Evolutionary conservation across 805 yeast genomes (phyloP).

Genomic region (Hanseniaspora mollemarum): DNA sequence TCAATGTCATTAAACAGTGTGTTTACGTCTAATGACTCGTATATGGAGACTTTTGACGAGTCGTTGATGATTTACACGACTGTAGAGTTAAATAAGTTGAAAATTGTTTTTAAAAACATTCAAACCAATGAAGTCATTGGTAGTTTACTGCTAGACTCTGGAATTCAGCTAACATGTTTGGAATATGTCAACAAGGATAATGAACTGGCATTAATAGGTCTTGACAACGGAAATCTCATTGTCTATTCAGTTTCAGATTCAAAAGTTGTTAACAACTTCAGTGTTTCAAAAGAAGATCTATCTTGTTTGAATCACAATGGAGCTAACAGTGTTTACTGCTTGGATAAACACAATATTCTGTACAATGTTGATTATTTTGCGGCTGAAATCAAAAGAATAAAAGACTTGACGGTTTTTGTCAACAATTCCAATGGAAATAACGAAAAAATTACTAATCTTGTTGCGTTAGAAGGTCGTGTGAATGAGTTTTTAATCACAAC

Average conservation of each 20-base stretch:
- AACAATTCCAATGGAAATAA: conserved; percentile 23
- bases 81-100: neutral
- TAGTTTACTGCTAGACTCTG: neutral
- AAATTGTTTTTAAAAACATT: neutral
- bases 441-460: conserved; percentile 25
- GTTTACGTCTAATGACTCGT: neutral
- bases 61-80: neutral
- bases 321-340: conserved; percentile 36
- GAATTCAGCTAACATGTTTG: neutral
- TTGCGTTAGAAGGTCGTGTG: neutral
- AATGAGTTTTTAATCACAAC: conserved; percentile 1
- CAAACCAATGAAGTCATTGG: neutral
- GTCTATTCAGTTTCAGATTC: conserved; percentile 47
- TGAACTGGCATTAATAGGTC: conserved; percentile 46
- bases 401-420: conserved; percentile 26
- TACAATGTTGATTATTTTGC: conserved; percentile 50
- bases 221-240: conserved; percentile 52
- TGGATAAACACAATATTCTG: conserved; percentile 47
- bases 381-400: conserved; percentile 37
- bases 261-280: conserved; percentile 39
- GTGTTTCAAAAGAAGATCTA: conserved; percentile 38
- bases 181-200: conserved; percentile 42
- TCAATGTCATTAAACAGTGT: conserved; percentile 3
- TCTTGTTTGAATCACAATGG: conserved; percentile 15
- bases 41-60: neutral